Percentiles rank a stretch among this genome's conserved stretches.
phyloP scores from a whole-genome alignment of 352 stramenopile species.

The Pseudoperonospora humuli region DNA sequence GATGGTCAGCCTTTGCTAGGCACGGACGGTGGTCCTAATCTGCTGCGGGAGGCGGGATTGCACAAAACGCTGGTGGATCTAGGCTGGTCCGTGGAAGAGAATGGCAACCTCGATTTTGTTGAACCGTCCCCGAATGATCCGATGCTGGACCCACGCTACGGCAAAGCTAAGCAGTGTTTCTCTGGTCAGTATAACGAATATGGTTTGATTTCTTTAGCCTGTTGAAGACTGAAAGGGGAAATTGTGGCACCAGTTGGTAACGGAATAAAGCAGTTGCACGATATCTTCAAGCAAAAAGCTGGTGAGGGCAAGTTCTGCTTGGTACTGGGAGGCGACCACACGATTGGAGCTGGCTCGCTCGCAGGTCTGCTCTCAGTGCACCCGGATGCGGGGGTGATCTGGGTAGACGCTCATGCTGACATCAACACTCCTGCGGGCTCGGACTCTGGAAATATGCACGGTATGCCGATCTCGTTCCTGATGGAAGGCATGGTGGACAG shows the following conservation, averaged over 20 bases:
- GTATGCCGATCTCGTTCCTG: conserved; percentile 94
- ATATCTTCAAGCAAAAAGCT: conserved; percentile 82
- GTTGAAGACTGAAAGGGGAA: not conserved
- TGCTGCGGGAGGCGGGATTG: conserved; percentile 65
- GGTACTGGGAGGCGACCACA: conserved; percentile 95
- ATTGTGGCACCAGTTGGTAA: conserved; percentile 63
- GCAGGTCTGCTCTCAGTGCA: conserved; percentile 86
- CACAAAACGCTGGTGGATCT: conserved; percentile 74
- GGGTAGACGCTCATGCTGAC: conserved; percentile 97
- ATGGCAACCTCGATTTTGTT: conserved; percentile 65
- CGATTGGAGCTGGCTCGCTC: conserved; percentile 90
- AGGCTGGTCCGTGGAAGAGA: conserved; percentile 83
- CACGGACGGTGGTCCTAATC: conserved; percentile 67
- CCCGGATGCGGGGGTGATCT: conserved; percentile 93
- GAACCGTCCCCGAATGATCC: conserved; percentile 46
- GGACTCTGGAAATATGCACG: conserved; percentile 95
- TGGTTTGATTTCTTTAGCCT: not conserved
- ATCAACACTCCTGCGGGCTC: conserved; percentile 93
- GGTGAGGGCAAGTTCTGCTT: conserved; percentile 91
- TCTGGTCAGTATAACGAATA: conserved; percentile 25
- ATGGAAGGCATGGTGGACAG: conserved; percentile 88
- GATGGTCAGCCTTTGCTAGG: conserved; percentile 76
- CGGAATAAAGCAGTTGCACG: conserved; percentile 67
- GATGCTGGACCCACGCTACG: conserved; percentile 54
- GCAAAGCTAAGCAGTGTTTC: conserved; percentile 71